Base-by-base conservation (phyloP, 352 stramenopile genomes). In the Pilasporangium apinafurcum region DNA sequence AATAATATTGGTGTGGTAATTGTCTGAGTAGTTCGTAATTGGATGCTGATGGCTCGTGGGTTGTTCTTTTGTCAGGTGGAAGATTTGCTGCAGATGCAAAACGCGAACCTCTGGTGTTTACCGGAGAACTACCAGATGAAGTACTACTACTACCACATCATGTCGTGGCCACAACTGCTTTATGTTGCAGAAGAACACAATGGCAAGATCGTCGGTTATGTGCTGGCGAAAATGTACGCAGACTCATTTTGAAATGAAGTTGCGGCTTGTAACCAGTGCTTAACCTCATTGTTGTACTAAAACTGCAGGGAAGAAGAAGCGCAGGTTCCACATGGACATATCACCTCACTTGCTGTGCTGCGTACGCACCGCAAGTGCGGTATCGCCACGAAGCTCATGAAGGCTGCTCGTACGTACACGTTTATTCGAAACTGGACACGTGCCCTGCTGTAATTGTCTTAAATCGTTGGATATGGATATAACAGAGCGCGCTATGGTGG, bases 81-180 rank as follows among this genome's bases (percentile, higher is more conserved):
- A 42, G 97, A 99, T 76, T 72, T 99, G 37, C 58, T 99, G 24
- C 86, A 98, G 63, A 98, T 99, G 83, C 96, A 99, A 68, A 98
- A 95, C 40, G 96, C 95, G 41, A 99, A 99, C 69, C 73, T 99
- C 26, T 98, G 95, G 93, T 99, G 96, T 76, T 80, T 99, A 37
- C 97, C 97, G 3, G 97, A 99, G 65, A 99, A 99, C 71, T 99
- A 99, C 69, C 94, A 98, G 75, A 97, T 99, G 86, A 98, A 99
- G 67, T 99, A 99, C 71, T 99, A 99, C 71, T 98, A 98, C 54
- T 99, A 99, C 82, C 97, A 99, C 67, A 89, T 99, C 53, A 88
- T 99, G 48, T 95, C 93, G 44, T 99, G 97, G 97, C 97, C 97
- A 27, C 96, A 99, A 64, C 79, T 99, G 42, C 86, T 99, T 10